Percentiles rank a stretch among this genome's conserved stretches.
Evolutionary conservation across 1,139 yeast genomes (phyloP).

Genomic region (Sugiyamaella castrensis): DNA sequence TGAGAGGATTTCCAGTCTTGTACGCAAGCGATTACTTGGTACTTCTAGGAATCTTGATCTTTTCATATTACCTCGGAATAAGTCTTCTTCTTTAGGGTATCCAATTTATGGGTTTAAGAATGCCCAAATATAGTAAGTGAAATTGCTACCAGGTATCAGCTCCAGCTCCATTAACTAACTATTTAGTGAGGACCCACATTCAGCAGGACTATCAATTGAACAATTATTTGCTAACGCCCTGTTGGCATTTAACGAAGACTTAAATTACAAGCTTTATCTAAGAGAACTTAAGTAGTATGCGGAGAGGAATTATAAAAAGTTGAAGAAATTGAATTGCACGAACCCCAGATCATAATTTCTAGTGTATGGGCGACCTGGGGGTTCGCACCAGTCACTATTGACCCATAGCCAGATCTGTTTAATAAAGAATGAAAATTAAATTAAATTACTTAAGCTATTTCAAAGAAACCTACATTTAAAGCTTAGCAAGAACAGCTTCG

Average conservation of each 20-base stretch:
- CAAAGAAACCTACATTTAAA: conserved; percentile 24
- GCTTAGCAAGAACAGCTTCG: conserved; percentile 48
- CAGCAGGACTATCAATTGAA: background rate
- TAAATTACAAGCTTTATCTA: background rate
- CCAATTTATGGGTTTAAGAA: conserved; percentile 20
- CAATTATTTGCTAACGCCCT: conserved; percentile 1
- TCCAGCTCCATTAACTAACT: background rate
- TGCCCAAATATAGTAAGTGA: conserved; percentile 17
- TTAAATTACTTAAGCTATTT: background rate
- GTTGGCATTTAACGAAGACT: conserved; percentile 4
- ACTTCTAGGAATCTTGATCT: conserved; percentile 16
- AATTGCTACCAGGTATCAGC: background rate
- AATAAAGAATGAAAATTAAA: background rate
- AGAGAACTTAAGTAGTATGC: too few relatives aligned
- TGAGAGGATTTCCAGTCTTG: conserved; percentile 8
- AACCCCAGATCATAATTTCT: too few relatives aligned
- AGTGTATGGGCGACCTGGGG: too few relatives aligned
- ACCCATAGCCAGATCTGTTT: too few relatives aligned
- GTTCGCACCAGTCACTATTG: too few relatives aligned
- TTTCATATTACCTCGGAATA: conserved; percentile 18
- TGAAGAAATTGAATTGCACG: too few relatives aligned
- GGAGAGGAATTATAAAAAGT: too few relatives aligned
- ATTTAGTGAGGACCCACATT: too few relatives aligned
- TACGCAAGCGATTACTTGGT: conserved; percentile 14
- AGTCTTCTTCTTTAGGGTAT: conserved; percentile 17